Conservation (phyloP, 2,329 filamentous ascomycete species). For the Fusarium paranaense region DNA sequence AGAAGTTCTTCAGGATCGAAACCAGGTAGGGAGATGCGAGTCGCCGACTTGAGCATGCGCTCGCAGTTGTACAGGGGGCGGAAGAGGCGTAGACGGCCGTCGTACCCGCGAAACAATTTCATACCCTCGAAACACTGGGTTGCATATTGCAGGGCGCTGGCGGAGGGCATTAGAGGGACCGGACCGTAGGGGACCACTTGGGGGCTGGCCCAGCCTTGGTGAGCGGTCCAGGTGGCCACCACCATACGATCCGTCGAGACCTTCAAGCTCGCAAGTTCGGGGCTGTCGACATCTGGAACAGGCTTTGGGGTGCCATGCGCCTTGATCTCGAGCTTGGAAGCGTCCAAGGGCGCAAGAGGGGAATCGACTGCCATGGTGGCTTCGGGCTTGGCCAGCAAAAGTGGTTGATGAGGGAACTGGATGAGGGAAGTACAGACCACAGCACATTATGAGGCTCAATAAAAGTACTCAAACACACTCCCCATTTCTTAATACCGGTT, state of each 20-base stretch:
- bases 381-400: background rate
- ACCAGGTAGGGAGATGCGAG: slow-evolving; percentile 5
- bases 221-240: background rate
- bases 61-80: slow-evolving; percentile 13
- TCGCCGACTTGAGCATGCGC: slow-evolving; percentile 2
- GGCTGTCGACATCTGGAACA: background rate
- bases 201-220: slow-evolving; percentile 1
- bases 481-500: background rate
- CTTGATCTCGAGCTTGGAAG: background rate
- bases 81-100: slow-evolving; percentile 8
- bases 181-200: slow-evolving; percentile 8
- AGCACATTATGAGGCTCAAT: background rate
- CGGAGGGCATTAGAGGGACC: slow-evolving; percentile 5
- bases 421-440: too few species aligned
- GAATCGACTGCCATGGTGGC: background rate
- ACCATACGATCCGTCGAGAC: slow-evolving; percentile 16
- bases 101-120: slow-evolving; percentile 17
- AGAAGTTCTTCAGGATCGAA: slow-evolving; percentile 5
- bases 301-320: background rate
- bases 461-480: background rate
- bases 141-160: slow-evolving; percentile 14
- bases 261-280: background rate
- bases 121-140: slow-evolving; percentile 21
- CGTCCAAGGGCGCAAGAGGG: background rate
- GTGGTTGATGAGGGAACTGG: too few species aligned